Evolutionary conservation across 768 basidiomycete species (phyloP).

Genomic region (Lyophyllum shimeji): DNA sequence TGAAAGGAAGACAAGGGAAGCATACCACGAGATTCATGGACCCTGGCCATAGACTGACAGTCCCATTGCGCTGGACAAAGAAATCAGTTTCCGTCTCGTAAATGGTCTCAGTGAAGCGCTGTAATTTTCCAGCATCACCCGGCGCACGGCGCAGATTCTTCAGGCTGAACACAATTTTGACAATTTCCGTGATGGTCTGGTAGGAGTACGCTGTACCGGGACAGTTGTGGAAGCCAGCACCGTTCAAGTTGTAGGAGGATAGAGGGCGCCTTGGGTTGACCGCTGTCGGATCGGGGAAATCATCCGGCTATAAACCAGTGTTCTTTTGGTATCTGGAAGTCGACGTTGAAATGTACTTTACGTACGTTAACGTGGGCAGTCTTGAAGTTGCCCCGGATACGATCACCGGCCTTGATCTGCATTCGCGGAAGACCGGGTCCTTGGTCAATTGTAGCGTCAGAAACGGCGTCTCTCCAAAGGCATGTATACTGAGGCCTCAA

Average conservation of each 20-base stretch:
- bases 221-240: slow-evolving; percentile 40
- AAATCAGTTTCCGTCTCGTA: slow-evolving; percentile 37
- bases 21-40: slow-evolving; percentile 33
- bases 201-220: slow-evolving; percentile 36
- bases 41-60: slow-evolving; percentile 36
- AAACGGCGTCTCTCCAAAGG: slow-evolving; percentile 34
- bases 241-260: slow-evolving; percentile 27
- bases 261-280: slow-evolving; percentile 40
- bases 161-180: slow-evolving; percentile 43
- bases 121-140: slow-evolving; percentile 39
- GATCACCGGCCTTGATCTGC: slow-evolving; percentile 39
- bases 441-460: slow-evolving; percentile 33
- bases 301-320: slow-evolving; percentile 27
- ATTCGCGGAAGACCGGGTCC: slow-evolving; percentile 33
- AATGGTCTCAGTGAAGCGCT: slow-evolving; percentile 26
- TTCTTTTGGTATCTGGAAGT: not conserved
- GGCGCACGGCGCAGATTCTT: slow-evolving; percentile 47
- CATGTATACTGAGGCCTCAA: slow-evolving; percentile 41
- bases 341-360: slow-evolving; percentile 1
- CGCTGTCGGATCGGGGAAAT: slow-evolving; percentile 40
- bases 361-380: slow-evolving; percentile 43
- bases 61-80: slow-evolving; percentile 32
- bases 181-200: slow-evolving; percentile 39
- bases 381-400: slow-evolving; percentile 38
- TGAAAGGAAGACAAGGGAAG: not conserved